phyloP scores from a whole-genome alignment of 371 early-diverging fungal genomes.

The Haplosporangium sp. region DNA sequence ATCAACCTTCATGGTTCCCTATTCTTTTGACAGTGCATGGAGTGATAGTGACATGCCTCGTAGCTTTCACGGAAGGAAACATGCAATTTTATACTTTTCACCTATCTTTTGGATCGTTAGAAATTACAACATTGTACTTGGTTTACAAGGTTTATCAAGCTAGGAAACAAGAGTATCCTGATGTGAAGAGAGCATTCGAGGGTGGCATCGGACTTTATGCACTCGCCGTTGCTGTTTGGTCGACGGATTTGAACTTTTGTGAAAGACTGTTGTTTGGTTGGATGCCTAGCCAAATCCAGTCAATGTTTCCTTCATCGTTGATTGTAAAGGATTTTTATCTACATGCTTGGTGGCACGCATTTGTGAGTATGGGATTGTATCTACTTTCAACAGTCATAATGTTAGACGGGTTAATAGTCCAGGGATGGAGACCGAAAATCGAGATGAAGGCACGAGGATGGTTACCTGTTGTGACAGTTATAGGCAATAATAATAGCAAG shows the following conservation, averaged over 20 bases:
- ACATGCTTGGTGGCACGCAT: conserved; percentile 46
- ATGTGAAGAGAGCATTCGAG: conserved; percentile 38
- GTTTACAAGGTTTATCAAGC: conserved; percentile 33
- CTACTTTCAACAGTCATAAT: conserved; percentile 45
- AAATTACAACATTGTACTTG: conserved; percentile 22
- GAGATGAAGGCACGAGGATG: conserved; percentile 31
- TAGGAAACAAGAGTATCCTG: conserved; percentile 29
- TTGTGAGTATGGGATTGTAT: conserved; percentile 37
- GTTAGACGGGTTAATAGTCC: conserved; percentile 44
- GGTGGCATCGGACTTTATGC: conserved; percentile 32
- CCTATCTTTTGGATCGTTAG: conserved; percentile 30
- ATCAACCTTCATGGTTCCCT: conserved; percentile 37
- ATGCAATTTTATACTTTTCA: conserved; percentile 40
- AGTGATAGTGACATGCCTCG: conserved; percentile 29
- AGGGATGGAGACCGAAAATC: conserved; percentile 41
- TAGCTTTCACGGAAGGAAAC: conserved; percentile 34
- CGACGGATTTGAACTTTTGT: conserved; percentile 45
- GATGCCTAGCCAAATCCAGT: background rate
- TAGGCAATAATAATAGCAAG: conserved; percentile 8
- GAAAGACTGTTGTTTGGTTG: conserved; percentile 13
- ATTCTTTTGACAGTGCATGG: conserved; percentile 13
- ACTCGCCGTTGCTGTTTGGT: conserved; percentile 37
- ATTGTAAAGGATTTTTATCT: conserved; percentile 42
- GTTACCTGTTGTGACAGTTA: conserved; percentile 27
- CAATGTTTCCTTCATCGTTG: background rate